phyloP scores from a whole-genome alignment of 768 basidiomycete species.

The Xerocomus brunneocitrinus region DNA sequence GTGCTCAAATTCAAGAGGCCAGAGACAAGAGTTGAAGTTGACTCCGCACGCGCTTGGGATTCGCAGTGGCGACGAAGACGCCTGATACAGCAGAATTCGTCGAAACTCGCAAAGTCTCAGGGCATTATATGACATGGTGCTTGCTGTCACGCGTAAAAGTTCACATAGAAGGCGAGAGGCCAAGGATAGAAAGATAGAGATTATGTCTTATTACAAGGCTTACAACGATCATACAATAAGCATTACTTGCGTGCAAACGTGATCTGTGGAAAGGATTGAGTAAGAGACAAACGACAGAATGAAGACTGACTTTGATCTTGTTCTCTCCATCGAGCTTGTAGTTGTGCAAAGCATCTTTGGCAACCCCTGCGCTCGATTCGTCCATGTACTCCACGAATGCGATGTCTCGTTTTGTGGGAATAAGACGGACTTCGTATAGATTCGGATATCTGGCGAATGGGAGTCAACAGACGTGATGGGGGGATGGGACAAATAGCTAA shows the following conservation, averaged over 20 bases:
- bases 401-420: constrained; percentile 95
- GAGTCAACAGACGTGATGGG: neutral
- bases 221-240: constrained; percentile 27
- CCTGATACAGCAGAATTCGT: constrained; percentile 4
- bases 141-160: constrained; percentile 26
- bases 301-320: constrained; percentile 82
- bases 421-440: constrained; percentile 95
- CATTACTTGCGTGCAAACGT: constrained; percentile 70
- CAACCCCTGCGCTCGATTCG: constrained; percentile 85
- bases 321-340: constrained; percentile 96
- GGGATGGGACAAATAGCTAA: constrained; percentile 37
- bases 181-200: constrained; percentile 13
- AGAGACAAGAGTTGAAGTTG: neutral
- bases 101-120: constrained; percentile 21
- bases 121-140: constrained; percentile 15
- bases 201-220: constrained; percentile 31
- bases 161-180: constrained; percentile 16
- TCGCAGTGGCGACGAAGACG: constrained; percentile 4
- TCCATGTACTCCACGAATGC: constrained; percentile 98
- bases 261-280: constrained; percentile 40
- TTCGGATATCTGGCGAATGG: constrained; percentile 73
- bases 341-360: constrained; percentile 96
- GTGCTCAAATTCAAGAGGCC: neutral
- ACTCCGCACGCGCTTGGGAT: neutral
- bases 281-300: neutral